phyloP scores from a whole-genome alignment of 305 asterid genomes.

The Petunia hybrid region DNA sequence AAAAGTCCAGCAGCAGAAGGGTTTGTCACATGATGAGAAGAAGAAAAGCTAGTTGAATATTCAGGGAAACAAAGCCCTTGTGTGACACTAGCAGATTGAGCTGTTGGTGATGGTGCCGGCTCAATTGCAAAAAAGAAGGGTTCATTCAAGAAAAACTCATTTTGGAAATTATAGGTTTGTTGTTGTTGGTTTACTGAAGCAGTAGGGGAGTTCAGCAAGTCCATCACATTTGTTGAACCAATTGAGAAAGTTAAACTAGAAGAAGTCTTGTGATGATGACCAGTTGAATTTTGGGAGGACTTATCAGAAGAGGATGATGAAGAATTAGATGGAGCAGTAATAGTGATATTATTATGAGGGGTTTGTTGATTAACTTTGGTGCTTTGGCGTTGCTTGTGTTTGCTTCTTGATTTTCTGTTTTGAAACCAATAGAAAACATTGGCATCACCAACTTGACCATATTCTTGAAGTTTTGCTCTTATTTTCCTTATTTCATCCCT shows the following conservation, averaged over 20 bases:
- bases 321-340: slow-evolving; percentile 30
- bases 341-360: background rate
- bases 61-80: slow-evolving; percentile 30
- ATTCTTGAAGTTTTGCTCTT: slow-evolving; percentile 84
- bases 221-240: slow-evolving; percentile 13
- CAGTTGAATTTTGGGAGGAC: slow-evolving; percentile 39
- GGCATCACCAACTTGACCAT: slow-evolving; percentile 96
- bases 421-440: slow-evolving; percentile 99
- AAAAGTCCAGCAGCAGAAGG: slow-evolving; percentile 16
- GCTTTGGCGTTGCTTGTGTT: slow-evolving; percentile 82
- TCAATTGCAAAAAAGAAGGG: slow-evolving; percentile 13
- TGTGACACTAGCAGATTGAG: background rate
- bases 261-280: slow-evolving; percentile 1
- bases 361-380: slow-evolving; percentile 37
- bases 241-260: slow-evolving; percentile 21
- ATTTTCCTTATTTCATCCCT: slow-evolving; percentile 88
- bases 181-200: slow-evolving; percentile 24
- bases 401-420: slow-evolving; percentile 92
- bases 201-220: slow-evolving; percentile 36
- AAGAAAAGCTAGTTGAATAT: background rate
- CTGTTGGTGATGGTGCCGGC: background rate
- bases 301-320: slow-evolving; percentile 53
- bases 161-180: slow-evolving; percentile 20
- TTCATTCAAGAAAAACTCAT: background rate
- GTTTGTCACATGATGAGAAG: background rate